Evolutionary conservation across 495 filamentous ascomycete species (phyloP), one percentile per base, ranked within the genome.

Genomic region (Penicillium dipodomyicola): DNA sequence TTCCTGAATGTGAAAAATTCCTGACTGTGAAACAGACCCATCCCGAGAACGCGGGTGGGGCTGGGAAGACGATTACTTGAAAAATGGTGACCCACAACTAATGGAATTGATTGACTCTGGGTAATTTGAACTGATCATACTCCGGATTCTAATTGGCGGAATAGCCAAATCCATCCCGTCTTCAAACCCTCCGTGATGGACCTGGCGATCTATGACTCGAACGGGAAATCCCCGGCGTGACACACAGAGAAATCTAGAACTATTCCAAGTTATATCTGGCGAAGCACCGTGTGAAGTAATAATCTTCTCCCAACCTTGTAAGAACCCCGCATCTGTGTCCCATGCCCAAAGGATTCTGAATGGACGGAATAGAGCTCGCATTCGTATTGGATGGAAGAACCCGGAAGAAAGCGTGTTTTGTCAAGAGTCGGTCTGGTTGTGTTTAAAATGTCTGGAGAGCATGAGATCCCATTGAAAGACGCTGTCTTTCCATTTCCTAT

Each of bases 371-470:
- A 57, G 17, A 14, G 9, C 48, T 30, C 45, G 53, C 10, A 29
- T 39, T 57, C 47, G 58, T 61, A 68, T 68, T 65, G 65, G 63
- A 54, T 61, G 57, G 60, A 56, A 58, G n/a, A 39, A 54, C 9
- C 54, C 65, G 65, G 65, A 67, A 47, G 53, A 49, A 41, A 59
- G 10, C 30, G 40, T 46, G 35, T 30, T 40, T 39, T 46, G 23
- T 52, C 48, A 51, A 47, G 40, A 14, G 51, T 59, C 62, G 52
- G 62, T 63, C 65, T 59, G 56, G 65, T 46, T 50, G 59, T 23
- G 39, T 63, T 68, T 57, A 40, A 59, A 68, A 68, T 47, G 9
- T 41, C 17, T 17, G 6, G 40, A 61, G 33, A 59, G 39, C 35
- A 49, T 52, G 53, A 47, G 19, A 56, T 43, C 20, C 39, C 15